Conservation (phyloP, 2,329 filamentous ascomycete genomes). For the Ceratocystis papillata region DNA sequence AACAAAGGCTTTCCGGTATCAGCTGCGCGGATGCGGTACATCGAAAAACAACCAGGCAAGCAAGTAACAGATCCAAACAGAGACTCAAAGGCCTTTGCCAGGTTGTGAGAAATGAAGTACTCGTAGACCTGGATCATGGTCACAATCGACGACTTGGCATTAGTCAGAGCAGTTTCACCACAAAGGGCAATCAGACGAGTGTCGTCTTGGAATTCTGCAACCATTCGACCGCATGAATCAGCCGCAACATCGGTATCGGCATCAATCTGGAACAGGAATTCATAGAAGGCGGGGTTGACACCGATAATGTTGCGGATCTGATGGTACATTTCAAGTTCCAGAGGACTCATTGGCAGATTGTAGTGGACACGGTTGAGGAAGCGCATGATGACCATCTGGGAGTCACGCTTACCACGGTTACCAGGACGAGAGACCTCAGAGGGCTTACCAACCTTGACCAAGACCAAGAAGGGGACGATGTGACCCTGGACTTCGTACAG, state of each 20-base stretch:
- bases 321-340: slow-evolving; percentile 97
- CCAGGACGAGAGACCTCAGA: slow-evolving; percentile 90
- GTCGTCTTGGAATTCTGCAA: slow-evolving; percentile 81
- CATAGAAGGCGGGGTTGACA: slow-evolving; percentile 96
- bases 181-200: slow-evolving; percentile 89
- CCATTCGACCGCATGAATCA: slow-evolving; percentile 85
- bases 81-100: slow-evolving; percentile 94
- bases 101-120: slow-evolving; percentile 97
- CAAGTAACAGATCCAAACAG: slow-evolving; percentile 96
- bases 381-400: slow-evolving; percentile 95
- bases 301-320: slow-evolving; percentile 98
- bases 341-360: slow-evolving; percentile 87
- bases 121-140: slow-evolving; percentile 99
- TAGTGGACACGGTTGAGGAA: slow-evolving; percentile 99
- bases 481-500: slow-evolving; percentile 96
- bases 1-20: slow-evolving; percentile 94
- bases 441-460: slow-evolving; percentile 96
- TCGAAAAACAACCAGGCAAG: slow-evolving; percentile 95
- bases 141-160: slow-evolving; percentile 83
- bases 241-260: slow-evolving; percentile 88
- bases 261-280: slow-evolving; percentile 92
- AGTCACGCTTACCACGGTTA: slow-evolving; percentile 98
- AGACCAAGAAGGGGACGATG: slow-evolving; percentile 92
- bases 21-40: slow-evolving; percentile 93
- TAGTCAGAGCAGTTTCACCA: slow-evolving; percentile 86